Conservation (phyloP, 805 yeast species). For the Jamesozyma jinghongensis region DNA sequence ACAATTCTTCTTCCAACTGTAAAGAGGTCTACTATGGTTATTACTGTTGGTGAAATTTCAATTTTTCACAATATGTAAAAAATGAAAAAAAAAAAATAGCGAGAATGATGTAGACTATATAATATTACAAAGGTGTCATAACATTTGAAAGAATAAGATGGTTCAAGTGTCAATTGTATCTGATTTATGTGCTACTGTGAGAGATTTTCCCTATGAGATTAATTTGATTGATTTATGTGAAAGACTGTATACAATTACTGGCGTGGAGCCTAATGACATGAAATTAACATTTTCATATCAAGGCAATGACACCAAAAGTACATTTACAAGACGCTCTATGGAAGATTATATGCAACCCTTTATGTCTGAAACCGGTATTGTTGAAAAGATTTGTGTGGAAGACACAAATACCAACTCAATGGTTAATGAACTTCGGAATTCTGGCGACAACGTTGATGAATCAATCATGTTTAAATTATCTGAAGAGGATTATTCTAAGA, state of each 20-base stretch:
- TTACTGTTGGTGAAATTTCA: no score
- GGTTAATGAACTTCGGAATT: conserved; percentile 31
- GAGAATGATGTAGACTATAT: no score
- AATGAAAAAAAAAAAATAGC: no score
- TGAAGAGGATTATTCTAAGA: conserved; percentile 38
- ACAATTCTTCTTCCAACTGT: not conserved
- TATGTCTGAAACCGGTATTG: not conserved
- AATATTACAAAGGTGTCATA: no score
- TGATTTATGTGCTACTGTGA: conserved; percentile 15
- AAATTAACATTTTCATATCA: conserved; percentile 6
- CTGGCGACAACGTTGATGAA: conserved; percentile 8
- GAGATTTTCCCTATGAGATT: conserved; percentile 11
- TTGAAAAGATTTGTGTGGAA: conserved; percentile 36
- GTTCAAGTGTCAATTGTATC: conserved; percentile 11
- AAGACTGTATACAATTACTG: conserved; percentile 20
- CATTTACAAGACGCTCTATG: not conserved
- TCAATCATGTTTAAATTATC: conserved; percentile 13
- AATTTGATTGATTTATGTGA: conserved; percentile 15
- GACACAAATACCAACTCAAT: conserved; percentile 48
- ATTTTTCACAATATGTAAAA: no score
- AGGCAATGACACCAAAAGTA: not conserved
- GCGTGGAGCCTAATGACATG: conserved; percentile 24
- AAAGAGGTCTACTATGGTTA: no score
- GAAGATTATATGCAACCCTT: not conserved
- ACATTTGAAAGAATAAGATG: no score